Evolutionary conservation across 257 asterid species (phyloP), one percentile per base, ranked within the genome.

Genomic region (Petunia secreta): DNA sequence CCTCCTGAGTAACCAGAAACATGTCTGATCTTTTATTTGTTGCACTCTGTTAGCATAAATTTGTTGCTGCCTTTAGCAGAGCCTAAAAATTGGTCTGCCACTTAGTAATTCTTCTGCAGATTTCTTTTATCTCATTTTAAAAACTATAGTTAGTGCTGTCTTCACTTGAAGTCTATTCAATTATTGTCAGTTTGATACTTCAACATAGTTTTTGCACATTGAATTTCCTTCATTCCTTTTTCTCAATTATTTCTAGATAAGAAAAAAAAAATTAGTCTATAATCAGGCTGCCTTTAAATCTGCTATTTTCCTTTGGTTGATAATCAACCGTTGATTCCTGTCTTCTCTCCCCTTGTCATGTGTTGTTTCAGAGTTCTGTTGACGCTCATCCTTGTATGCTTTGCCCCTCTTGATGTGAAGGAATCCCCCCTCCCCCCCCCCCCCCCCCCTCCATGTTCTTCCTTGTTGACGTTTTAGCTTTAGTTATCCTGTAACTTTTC

Each of bases 101-200:
- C 44, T 68, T 68, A 41, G 75, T n/a, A 16, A 16, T 71, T 68
- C 60, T 48, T 71, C 6, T 71, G 43, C 77, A 71, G 43, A 52
- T 71, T 69, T 48, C 44, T 50, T 11, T 43, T 48, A 50, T 11
- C 25, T n/a, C 44, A 71, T 11, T 50, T 34, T 11, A 13, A 50
- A 50, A 11, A 50, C 34, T 11, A 73, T 36, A 34, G 6, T 34
- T 73, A 2, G 6, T 50, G 77, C 77, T 48, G 62, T 1, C 15
- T 10, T 14, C 44, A 34, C 3, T 44, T 73, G 44, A 34, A 5
- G 34, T 73, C 44, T 50, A 34, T 48, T 73, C 11, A 1, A 48
- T 73, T 73, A 34, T 50, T 48, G 43, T 1, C 36, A 71, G 77
- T 7, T 43, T 25, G 46, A 50, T 34, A 11, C 77, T 73, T 73